Conservation (phyloP, 169 alveolate species). For the Plasmodium vivax region DNA sequence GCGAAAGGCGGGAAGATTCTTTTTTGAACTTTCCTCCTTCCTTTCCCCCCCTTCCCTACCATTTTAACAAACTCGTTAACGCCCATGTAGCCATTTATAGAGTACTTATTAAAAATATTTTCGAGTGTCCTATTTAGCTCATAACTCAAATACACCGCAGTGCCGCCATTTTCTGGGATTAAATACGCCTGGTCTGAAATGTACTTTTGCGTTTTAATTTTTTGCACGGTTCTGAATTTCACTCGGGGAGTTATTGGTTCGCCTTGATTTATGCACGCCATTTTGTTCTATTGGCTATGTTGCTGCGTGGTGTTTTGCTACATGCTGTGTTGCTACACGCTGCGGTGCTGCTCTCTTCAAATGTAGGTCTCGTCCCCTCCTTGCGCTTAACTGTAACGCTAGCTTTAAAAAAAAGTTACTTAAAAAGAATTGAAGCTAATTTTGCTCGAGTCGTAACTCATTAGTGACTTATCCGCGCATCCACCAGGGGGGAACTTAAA, state of each 20-base stretch:
- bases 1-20: neutral
- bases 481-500: neutral
- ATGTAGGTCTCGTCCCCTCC: neutral
- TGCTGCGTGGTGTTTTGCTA: neutral
- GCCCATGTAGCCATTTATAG: conserved; percentile 59
- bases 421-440: neutral
- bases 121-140: conserved; percentile 61
- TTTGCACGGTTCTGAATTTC: conserved; percentile 43
- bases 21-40: neutral
- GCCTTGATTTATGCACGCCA: conserved; percentile 61
- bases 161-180: conserved; percentile 61
- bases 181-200: conserved; percentile 63
- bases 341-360: neutral
- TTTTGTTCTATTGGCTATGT: conserved; percentile 6
- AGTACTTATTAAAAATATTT: conserved; percentile 31
- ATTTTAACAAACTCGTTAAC: conserved; percentile 50
- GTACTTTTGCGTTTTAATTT: conserved; percentile 35
- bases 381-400: neutral
- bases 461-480: neutral
- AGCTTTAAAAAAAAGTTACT: too few relatives aligned
- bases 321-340: neutral
- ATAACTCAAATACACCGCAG: conserved; percentile 55
- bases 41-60: neutral
- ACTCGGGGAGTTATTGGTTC: conserved; percentile 34
- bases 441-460: neutral